Base-by-base conservation (phyloP, 2,329 filamentous ascomycete genomes). In the Fusarium phyllophilum region DNA sequence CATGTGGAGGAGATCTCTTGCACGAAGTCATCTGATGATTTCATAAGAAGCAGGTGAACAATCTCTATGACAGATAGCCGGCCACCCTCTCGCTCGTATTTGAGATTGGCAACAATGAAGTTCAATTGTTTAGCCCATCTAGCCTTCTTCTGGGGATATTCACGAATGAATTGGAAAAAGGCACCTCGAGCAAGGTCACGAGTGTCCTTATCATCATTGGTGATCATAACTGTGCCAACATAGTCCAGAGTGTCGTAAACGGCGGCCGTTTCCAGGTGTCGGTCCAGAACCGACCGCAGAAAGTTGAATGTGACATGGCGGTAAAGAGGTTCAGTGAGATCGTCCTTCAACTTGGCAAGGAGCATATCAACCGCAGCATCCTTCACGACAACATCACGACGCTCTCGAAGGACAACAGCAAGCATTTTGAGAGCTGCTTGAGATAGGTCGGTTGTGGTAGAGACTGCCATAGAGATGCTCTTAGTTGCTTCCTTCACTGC, bases 221-320 rank as follows among this genome's bases (percentile, higher is more conserved):
- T 97, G 64, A 99, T 93, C 95, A 98, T 98, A 81, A 98, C 93
- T 8, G 90, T 92, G 52, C 94, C 94, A 36, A 97, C 92, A 77
- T 95, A 92, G 80, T 99, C 96, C 72, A 98, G 89, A 14, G 93
- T 92, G 79, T 98, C 96, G 80, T 99, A 99, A 36, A 99, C 91
- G 46, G 93, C 89, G 0, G 95, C 92, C 13, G 97, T 95, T 78
- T 97, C 89, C 48, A 98, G 87, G 80, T 93, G 96, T 24, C 95
- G 90, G 60, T 94, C 92, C 79, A 99, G 89, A 33, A 98, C 91
- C 2, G 94, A 93, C 46, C 95, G 92, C 66, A 99, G 84, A 82
- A 99, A 98, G 79, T 94, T 97, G 85, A 99, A 99, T 0, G 94
- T 96, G 46, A 97, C 90, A 75, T 97, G 95, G 72, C 97, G 94